Conservation (phyloP, 805 yeast genomes). For the Wickerhamomyces queroliae region DNA sequence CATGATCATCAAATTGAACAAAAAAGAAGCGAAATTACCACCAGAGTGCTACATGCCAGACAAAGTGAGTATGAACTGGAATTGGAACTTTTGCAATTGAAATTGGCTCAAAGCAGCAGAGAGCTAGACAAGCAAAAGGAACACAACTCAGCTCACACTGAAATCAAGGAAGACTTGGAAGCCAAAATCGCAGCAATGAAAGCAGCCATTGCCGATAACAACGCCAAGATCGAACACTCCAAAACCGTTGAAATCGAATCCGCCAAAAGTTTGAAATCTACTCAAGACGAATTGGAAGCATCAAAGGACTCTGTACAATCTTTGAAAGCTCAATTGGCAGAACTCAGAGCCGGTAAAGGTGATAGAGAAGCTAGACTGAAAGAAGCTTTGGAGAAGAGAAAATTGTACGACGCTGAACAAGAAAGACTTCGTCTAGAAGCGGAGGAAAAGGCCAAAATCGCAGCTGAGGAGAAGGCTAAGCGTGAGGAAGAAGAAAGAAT, state of each 20-base stretch:
- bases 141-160: conserved; percentile 10
- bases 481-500: conserved; percentile 39
- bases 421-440: conserved; percentile 9
- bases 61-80: conserved; percentile 20
- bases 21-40: conserved; percentile 16
- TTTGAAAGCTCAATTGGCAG: conserved; percentile 15
- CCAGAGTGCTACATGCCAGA: conserved; percentile 22
- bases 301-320: conserved; percentile 12
- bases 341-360: conserved; percentile 14
- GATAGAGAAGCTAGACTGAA: conserved; percentile 17
- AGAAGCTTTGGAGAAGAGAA: conserved; percentile 19
- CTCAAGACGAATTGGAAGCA: conserved; percentile 12
- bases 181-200: conserved; percentile 13
- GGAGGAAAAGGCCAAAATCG: conserved; percentile 10
- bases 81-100: conserved; percentile 17
- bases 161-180: conserved; percentile 14
- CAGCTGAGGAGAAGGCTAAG: conserved; percentile 5
- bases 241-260: conserved; percentile 10
- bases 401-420: conserved; percentile 14
- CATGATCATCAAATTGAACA: conserved; percentile 16
- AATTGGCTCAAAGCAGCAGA: conserved; percentile 20
- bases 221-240: conserved; percentile 10
- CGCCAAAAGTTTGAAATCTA: conserved; percentile 5
- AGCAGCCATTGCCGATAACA: conserved; percentile 15
- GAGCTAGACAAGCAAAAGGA: conserved; percentile 17